Evolutionary conservation across 495 filamentous ascomycete species (phyloP), one percentile per base, ranked within the genome.

Genomic region (Neurospora africana): DNA sequence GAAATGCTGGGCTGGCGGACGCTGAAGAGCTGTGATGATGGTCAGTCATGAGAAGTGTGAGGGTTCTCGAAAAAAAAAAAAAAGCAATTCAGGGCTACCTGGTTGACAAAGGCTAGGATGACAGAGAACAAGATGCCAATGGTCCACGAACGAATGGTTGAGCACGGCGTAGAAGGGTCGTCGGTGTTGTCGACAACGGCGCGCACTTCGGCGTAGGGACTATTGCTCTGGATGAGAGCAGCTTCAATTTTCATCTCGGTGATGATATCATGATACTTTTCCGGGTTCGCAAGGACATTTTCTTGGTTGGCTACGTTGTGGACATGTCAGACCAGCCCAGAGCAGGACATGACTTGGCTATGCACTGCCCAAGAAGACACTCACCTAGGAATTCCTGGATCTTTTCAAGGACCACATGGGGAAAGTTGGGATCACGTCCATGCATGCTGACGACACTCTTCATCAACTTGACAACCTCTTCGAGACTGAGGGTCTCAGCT

Each of bases 111-210:
- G n/a, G 82, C 75, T 38, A 84, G 79, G 69, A 75, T 70, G 69
- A 78, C 73, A 2, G 79, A 71, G 58, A 84, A 84, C 27, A 78
- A 69, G 43, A 82, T 73, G 21, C 82, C 82, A 21, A 84, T 82
- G 8, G 67, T 72, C 82, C 82, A 83, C 4, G 79, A 76, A 1
- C 82, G 82, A 69, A 84, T 78, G 19, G 83, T 83, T 5, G 79
- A 81, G 11, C 74, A 77, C 5, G 83, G 83, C 17, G 77, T 72
- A 11, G 71, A 74, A 9, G 79, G 77, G 37, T 84, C 81, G 69
- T 84, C 84, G n/a, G 82, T 80, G 70, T 84, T 84, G 67, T 83
- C 81, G 21, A 86, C 84, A 36, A 85, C 83, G 17, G 84, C 80
- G 19, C 85, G 84, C 13, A 87, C 85, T 72, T 85, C 84, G 40